Percentiles rank a stretch among this genome's conserved stretches.
These are phyloP conservation scores for Euphorbia schlechtendalii DNA, from an alignment of 441 rosid genomes.

Conservation along the genomic window DNA sequence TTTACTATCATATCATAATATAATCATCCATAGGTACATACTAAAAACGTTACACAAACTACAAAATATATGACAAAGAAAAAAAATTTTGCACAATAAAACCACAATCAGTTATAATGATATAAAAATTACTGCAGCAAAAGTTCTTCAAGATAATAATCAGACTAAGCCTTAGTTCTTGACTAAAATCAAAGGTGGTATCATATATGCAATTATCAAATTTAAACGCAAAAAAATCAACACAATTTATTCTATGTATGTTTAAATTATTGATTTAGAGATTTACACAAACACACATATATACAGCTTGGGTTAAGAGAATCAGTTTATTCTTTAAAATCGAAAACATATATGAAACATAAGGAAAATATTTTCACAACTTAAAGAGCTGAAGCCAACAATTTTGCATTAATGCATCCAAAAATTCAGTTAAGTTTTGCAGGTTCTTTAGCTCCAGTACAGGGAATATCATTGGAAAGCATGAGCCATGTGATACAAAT, in stretches of 20 bases:
- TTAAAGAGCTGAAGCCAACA: neutral
- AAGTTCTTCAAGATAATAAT: neutral
- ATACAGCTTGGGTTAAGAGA: neutral
- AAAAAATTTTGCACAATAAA: neutral
- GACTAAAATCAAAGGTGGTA: too few species aligned
- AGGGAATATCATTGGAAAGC: neutral
- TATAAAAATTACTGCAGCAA: too few species aligned
- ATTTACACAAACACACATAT: neutral
- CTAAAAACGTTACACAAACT: neutral
- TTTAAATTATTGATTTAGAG: too few species aligned
- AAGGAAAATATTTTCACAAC: neutral
- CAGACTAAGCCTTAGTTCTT: neutral
- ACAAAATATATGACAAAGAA: too few species aligned
- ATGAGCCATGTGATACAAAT: neutral
- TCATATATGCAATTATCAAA: too few species aligned
- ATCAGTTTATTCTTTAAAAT: neutral
- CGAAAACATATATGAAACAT: too few species aligned
- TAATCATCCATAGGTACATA: too few species aligned
- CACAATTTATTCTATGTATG: neutral
- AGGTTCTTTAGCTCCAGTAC: neutral
- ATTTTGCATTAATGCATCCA: neutral
- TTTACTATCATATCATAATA: neutral
- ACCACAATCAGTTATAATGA: neutral
- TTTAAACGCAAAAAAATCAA: too few species aligned
- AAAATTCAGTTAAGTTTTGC: neutral